A percentile compares a stretch with the other conserved stretches of the same genome.
phyloP scores from a whole-genome alignment of 768 basidiomycete genomes.

The Russula foetens region DNA sequence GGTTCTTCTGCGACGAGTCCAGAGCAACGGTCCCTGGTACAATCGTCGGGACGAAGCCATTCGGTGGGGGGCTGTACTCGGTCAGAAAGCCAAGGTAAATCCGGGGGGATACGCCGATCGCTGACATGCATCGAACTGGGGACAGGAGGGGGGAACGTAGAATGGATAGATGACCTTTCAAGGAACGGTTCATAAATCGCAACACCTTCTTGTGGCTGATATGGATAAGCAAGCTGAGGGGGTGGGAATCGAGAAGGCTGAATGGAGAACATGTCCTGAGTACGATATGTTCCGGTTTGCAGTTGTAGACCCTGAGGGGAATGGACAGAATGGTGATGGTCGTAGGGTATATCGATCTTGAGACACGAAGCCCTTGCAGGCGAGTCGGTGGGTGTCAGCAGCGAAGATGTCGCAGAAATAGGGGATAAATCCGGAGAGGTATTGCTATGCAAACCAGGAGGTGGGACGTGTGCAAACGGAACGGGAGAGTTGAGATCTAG shows the following conservation, averaged over 20 bases:
- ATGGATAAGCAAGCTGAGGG: constrained; percentile 11
- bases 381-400: constrained; percentile 70
- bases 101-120: constrained; percentile 26
- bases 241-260: constrained; percentile 11
- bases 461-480: constrained; percentile 33
- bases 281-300: constrained; percentile 35
- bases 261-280: constrained; percentile 21
- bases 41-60: constrained; percentile 37
- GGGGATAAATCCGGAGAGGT: constrained; percentile 63
- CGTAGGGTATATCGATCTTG: constrained; percentile 47
- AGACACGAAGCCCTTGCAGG: constrained; percentile 55
- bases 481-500: constrained; percentile 74
- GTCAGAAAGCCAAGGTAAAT: constrained; percentile 18
- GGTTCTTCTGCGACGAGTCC: constrained; percentile 22
- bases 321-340: constrained; percentile 29
- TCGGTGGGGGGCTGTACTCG: constrained; percentile 29
- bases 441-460: constrained; percentile 37
- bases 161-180: constrained; percentile 34
- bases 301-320: constrained; percentile 34
- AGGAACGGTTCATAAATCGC: constrained; percentile 49
- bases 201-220: constrained; percentile 22
- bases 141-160: constrained; percentile 29
- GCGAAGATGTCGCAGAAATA: constrained; percentile 58
- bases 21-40: constrained; percentile 22
- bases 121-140: constrained; percentile 29